Evolutionary conservation across 768 basidiomycete genomes (phyloP), one percentile per base, ranked within the genome.

Genomic region (Lentinula aciculospora): DNA sequence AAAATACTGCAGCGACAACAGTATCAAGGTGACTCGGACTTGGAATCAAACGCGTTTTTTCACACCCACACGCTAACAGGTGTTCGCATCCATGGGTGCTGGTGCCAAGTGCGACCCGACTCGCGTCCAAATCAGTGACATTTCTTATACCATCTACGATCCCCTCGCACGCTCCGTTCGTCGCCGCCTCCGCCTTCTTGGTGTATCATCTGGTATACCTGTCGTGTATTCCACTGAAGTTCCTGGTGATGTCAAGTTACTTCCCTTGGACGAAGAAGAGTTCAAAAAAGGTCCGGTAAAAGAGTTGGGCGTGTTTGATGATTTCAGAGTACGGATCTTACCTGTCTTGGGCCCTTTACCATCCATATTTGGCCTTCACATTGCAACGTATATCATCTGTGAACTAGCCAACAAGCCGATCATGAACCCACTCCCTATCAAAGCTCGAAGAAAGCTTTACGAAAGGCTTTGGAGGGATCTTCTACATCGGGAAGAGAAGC

Each of bases 21-120:
- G 77, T 17, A 84, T 98, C 70, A 94, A 91, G 76, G 92, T 89
- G 47, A 37, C 12, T 28, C 23, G 19, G 23, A n/a, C 40, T 13
- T 50, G 62, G n/a, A 50, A 10, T 46, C 39, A 19, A 34, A 32
- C 19, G 28, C 34, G 15, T 7, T 13, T 57, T 12, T 56, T 49
- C 59, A 56, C 39, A 19, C 34, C 28, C 34, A 55, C 13, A 40
- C 32, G 13, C 39, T 78, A 78, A 80, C 61, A 90, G 88, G 88
- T 95, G 17, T 97, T 98, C 71, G 93, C 95, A 0, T 94, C 94
- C 25, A 97, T 99, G 94, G 97, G 97, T 28, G 92, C 95, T 3
- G 87, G 94, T 12, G 89, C 94, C 13, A 99, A 98, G 73, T 82
- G 81, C 64, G 97, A 99, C 70, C 95, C 97, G 0, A 96, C 94